These are phyloP conservation scores for Lomentospora prolificans DNA, from an alignment of 2,329 filamentous ascomycete species.

Conservation along the genomic window DNA sequence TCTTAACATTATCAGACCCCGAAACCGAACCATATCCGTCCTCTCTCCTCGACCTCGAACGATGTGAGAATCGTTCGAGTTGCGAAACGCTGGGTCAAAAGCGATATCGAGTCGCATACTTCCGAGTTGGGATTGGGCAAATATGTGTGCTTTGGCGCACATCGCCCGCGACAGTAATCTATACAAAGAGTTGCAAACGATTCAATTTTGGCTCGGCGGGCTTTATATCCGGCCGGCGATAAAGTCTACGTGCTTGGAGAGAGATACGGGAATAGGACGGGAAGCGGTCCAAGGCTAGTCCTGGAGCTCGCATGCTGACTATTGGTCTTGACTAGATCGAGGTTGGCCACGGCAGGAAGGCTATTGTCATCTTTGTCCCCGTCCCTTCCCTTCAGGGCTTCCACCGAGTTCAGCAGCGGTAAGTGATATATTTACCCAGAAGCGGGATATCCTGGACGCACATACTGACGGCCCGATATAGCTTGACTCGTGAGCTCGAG, in stretches of 20 bases:
- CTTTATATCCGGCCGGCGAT: background rate
- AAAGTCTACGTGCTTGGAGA: background rate
- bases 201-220: slow-evolving; percentile 5
- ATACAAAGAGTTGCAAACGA: background rate
- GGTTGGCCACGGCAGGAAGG: slow-evolving; percentile 99
- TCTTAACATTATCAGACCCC: background rate
- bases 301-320: slow-evolving; percentile 72
- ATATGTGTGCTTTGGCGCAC: background rate
- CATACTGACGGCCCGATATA: slow-evolving; percentile 30
- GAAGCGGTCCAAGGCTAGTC: slow-evolving; percentile 64
- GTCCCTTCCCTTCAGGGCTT: slow-evolving; percentile 96
- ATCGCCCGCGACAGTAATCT: background rate
- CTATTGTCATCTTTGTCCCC: slow-evolving; percentile 99
- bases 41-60: slow-evolving; percentile 1
- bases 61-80: background rate
- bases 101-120: background rate
- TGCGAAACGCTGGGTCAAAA: background rate
- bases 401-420: slow-evolving; percentile 99
- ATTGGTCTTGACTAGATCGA: slow-evolving; percentile 76
- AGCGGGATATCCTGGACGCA: background rate
- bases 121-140: background rate
- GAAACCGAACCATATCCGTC: slow-evolving; percentile 1
- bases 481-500: slow-evolving; percentile 99
- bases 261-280: slow-evolving; percentile 54
- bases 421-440: slow-evolving; percentile 32